Percentiles rank a stretch among this genome's conserved stretches.
Conservation (phyloP, 768 basidiomycete species). For the Chalciporus pseudorubinellus region DNA sequence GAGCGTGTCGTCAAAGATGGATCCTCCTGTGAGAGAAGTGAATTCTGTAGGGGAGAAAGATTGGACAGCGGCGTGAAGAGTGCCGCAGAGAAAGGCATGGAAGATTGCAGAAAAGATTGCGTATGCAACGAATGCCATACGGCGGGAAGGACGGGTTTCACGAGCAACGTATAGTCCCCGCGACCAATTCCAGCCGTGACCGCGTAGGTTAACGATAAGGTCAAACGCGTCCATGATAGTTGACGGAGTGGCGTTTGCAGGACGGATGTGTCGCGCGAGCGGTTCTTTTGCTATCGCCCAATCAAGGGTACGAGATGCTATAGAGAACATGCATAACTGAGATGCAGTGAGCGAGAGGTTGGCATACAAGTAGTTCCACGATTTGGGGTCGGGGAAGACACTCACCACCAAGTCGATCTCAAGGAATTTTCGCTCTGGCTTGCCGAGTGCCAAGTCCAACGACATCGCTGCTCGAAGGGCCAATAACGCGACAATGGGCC, state of each 20-base stretch:
- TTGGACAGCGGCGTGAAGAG: slow-evolving; percentile 41
- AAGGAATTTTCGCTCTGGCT: background rate
- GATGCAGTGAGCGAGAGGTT: background rate
- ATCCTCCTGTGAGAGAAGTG: slow-evolving; percentile 17
- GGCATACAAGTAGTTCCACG: background rate
- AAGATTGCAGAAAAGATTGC: slow-evolving; percentile 33
- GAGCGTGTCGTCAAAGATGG: slow-evolving; percentile 33
- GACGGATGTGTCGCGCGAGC: slow-evolving; percentile 4
- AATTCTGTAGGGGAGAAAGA: slow-evolving; percentile 42
- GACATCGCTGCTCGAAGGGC: slow-evolving; percentile 37
- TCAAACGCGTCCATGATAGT: slow-evolving; percentile 43
- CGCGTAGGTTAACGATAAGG: slow-evolving; percentile 49
- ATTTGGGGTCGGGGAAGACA: background rate
- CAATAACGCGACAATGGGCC: slow-evolving; percentile 43
- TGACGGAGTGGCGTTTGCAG: background rate
- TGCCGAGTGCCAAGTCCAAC: slow-evolving; percentile 5
- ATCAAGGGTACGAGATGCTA: slow-evolving; percentile 15
- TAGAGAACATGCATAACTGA: slow-evolving; percentile 14
- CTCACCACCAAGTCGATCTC: slow-evolving; percentile 13
- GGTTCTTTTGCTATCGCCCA: slow-evolving; percentile 12
- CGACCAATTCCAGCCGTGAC: slow-evolving; percentile 60
- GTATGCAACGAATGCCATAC: slow-evolving; percentile 21
- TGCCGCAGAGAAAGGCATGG: slow-evolving; percentile 42
- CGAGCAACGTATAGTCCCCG: slow-evolving; percentile 22
- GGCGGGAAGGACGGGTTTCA: slow-evolving; percentile 38